phyloP scores from a whole-genome alignment of 2,329 filamentous ascomycete species.

The Colletotrichum phormii region DNA sequence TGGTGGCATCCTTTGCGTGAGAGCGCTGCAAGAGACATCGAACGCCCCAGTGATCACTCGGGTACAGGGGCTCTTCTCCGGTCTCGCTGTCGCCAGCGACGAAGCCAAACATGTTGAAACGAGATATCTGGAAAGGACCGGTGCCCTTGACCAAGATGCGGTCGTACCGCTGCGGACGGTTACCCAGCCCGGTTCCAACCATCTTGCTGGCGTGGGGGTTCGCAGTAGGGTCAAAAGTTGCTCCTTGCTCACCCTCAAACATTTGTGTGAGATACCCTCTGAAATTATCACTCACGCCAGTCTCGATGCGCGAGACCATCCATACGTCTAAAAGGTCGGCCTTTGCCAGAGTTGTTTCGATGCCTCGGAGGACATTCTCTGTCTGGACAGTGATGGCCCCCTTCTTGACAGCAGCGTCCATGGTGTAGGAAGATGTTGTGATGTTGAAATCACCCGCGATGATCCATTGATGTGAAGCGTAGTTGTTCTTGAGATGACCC shows the following conservation, averaged over 20 bases:
- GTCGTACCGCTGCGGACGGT: constrained; percentile 74
- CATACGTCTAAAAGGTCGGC: constrained; percentile 65
- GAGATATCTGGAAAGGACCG: constrained; percentile 50
- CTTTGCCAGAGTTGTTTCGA: constrained; percentile 60
- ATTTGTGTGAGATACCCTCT: constrained; percentile 46
- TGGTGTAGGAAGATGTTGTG: constrained; percentile 67
- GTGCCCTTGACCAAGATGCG: constrained; percentile 66
- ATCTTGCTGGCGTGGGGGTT: constrained; percentile 67
- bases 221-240: constrained; percentile 70
- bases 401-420: constrained; percentile 62
- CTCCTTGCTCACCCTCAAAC: constrained; percentile 71
- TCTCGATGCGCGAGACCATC: constrained; percentile 56
- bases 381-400: constrained; percentile 65
- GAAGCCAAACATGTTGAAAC: constrained; percentile 70
- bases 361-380: constrained; percentile 51
- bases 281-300: constrained; percentile 51
- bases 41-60: constrained; percentile 71
- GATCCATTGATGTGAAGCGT: constrained; percentile 61
- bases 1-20: not conserved
- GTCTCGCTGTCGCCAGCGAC: constrained; percentile 41
- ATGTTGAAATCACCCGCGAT: constrained; percentile 75
- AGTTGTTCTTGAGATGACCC: constrained; percentile 54
- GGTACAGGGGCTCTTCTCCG: constrained; percentile 42
- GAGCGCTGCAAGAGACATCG: constrained; percentile 51
- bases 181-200: constrained; percentile 58